Evolutionary conservation across 2,329 filamentous ascomycete species (phyloP).

Genomic region (Ophiocordyceps camponoti-leonardi): DNA sequence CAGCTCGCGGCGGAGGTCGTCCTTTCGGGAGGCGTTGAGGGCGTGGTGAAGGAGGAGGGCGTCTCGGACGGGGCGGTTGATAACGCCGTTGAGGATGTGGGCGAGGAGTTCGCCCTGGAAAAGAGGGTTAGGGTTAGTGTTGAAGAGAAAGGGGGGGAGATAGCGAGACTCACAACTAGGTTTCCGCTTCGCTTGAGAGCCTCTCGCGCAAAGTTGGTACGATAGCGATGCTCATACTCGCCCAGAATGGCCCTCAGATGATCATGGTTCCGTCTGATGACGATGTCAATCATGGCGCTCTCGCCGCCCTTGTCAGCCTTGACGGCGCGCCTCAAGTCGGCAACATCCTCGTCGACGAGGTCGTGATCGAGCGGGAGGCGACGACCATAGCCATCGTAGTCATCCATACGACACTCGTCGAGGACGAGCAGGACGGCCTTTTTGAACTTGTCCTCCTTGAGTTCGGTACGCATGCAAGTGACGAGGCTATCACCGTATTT

Average conservation of each 20-base stretch:
- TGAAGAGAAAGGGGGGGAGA: not conserved
- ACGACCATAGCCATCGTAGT: conserved; percentile 48
- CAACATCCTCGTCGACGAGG: conserved; percentile 54
- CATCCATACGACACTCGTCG: conserved; percentile 70
- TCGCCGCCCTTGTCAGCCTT: conserved; percentile 68
- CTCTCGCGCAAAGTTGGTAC: conserved; percentile 71
- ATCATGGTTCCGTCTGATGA: conserved; percentile 61
- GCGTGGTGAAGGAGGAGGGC: conserved; percentile 84
- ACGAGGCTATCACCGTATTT: conserved; percentile 70
- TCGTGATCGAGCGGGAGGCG: conserved; percentile 37
- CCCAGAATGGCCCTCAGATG: conserved; percentile 69
- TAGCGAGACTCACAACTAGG: conserved; percentile 54
- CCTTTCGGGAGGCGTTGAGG: conserved; percentile 53
- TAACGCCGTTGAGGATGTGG: conserved; percentile 89
- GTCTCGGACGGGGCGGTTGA: conserved; percentile 88
- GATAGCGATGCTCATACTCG: conserved; percentile 56
- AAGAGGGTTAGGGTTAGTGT: not conserved
- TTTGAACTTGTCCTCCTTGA: conserved; percentile 94
- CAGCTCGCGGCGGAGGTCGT: conserved; percentile 62
- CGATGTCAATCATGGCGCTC: conserved; percentile 70
- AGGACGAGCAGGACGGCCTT: conserved; percentile 70
- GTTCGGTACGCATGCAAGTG: conserved; percentile 78
- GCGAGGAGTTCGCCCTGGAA: conserved; percentile 69
- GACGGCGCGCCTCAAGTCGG: conserved; percentile 50
- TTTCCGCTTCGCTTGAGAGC: conserved; percentile 82